Evolutionary conservation across 1,284 basidiomycete genomes (phyloP), one percentile per base, ranked within the genome.

Genomic region (Leccinum angustisporum): DNA sequence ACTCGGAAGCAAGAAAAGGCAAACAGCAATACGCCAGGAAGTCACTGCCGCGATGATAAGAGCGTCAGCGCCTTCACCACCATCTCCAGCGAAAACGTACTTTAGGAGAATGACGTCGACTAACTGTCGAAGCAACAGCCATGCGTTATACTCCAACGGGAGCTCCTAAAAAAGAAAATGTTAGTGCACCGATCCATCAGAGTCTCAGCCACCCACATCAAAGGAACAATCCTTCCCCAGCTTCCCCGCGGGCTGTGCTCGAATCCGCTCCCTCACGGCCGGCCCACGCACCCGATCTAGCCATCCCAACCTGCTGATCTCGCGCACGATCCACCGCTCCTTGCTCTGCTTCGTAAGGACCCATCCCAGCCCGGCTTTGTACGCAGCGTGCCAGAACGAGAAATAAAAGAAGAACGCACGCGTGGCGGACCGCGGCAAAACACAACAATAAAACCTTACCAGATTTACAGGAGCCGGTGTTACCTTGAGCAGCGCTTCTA

Each of bases 71-170:
- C n/a, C n/a, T 50, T 3, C 25, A n/a, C 18, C 6, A 25, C 30
- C 21, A 57, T 14, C 10, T 0, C 14, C 27, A 54, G 16, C 62
- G 63, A 51, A 4, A 16, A 83, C 86, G 63, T 65, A 95, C 92
- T 98, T 98, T 68, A 98, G 84, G 40, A 99, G 83, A 69, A 99
- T 98, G 50, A 98, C 88, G 74, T 99, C 97, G 36, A 99, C 97
- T n/a, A 90, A 81, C 75, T 95, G 93, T 59, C 94, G 87, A 76
- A 95, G 96, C 51, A 95, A 80, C n/a, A 97, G 80, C 94, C 95
- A 96, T 3, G 91, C 86, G 69, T 94, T 95, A 77, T 92, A 95
- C 74, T 94, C 92, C 62, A 93, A 70, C 1, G 91, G 90, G 21
- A 92, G 79, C 63, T 91, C 86, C 90, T 92, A 51, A 2, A 21